Evolutionary conservation across 2,329 filamentous ascomycete genomes (phyloP), one percentile per base, ranked within the genome.

Genomic region (Monosporascus sp.): DNA sequence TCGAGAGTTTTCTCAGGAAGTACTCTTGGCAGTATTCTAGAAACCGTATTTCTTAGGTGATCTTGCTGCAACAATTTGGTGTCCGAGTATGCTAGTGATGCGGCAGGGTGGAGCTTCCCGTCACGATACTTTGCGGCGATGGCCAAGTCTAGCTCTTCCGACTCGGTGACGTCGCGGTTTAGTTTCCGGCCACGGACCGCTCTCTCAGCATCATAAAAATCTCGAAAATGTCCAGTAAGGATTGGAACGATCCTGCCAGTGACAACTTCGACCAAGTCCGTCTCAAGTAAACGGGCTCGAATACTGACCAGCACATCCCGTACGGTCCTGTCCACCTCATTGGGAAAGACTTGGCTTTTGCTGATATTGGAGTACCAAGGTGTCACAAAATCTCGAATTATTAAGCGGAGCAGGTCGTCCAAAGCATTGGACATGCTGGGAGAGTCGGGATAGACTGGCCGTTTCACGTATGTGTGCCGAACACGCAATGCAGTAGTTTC

Each of bases 101-200:
- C 92, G 5, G 94, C 94, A 5, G 89, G 81, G 67, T 99, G 95
- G 54, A 99, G 76, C 57, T 88, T 90, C 25, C 93, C 93, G 68
- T 95, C 88, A 51, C 82, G 86, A 70, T 94, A 99, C 71, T 96
- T 97, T 41, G 83, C 86, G n/a, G 94, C 94, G 70, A 99, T 96
- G 2, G 94, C 94, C 60, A 96, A 77, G 69, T 97, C 92, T 62
- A 99, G 76, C 77, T 99, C 94, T 66, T 97, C 93, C 1, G 92
- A 96, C 72, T 99, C 94, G 3, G 95, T 97, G 51, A 99, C 85
- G 59, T 87, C 91, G 50, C 90, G 84, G 62, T 91, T 94, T 52
- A 97, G 76, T 70, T 96, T 90, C 67, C 85, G 88, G 14, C 95
- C 95, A 51, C 93, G 83, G 11, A 99, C 89, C 8, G 84, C 81